Percentiles rank a stretch among this genome's conserved stretches.
Conservation (phyloP, 495 filamentous ascomycete species). For the Talaromyces nanjingensis region DNA sequence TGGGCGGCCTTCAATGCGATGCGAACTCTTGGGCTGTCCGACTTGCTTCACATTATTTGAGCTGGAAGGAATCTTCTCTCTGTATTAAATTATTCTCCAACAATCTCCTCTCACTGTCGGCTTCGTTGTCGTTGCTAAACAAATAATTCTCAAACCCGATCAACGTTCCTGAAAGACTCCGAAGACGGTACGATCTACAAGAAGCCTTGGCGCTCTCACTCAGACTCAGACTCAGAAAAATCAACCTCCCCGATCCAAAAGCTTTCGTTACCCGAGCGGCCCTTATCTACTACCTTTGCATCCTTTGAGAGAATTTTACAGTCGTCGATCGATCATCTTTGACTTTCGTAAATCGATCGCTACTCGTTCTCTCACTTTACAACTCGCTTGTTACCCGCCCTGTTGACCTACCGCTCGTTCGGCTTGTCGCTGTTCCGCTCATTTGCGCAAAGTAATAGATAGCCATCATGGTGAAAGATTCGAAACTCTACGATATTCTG, state of each 20-base stretch:
- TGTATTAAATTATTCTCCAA: background rate
- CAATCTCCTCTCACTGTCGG: background rate
- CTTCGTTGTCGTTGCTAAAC: background rate
- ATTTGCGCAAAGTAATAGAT: slow-evolving; percentile 12
- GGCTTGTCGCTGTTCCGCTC: slow-evolving; percentile 9
- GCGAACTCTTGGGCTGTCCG: background rate
- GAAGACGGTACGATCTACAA: slow-evolving; percentile 3
- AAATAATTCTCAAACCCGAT: background rate
- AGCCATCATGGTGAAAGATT: slow-evolving; percentile 80
- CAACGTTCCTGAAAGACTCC: background rate
- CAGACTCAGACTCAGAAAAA: background rate
- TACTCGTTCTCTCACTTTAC: background rate
- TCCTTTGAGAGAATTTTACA: background rate
- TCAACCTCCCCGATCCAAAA: background rate
- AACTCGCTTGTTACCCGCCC: background rate
- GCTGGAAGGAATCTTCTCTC: background rate
- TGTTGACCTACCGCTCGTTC: slow-evolving; percentile 11
- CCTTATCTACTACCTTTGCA: background rate
- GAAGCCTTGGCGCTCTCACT: slow-evolving; percentile 2
- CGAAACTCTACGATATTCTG: slow-evolving; percentile 76
- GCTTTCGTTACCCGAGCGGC: background rate
- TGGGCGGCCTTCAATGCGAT: background rate
- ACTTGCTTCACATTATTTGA: background rate
- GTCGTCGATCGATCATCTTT: background rate
- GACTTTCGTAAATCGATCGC: background rate